Conservation (phyloP, 371 early-diverging fungal species). For the Nosema granulosis region DNA sequence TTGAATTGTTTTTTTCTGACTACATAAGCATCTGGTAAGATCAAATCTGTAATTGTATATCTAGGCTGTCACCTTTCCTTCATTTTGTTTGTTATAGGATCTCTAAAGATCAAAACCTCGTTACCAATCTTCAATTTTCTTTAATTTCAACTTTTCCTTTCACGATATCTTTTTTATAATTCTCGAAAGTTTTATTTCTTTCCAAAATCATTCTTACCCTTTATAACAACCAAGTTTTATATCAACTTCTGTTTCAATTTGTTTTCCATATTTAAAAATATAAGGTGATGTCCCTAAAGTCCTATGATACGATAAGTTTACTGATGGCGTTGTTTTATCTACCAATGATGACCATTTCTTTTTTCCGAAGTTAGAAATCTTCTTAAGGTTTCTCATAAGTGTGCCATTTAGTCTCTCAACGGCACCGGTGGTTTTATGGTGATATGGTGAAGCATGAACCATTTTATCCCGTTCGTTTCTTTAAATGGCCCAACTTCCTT, state of each 20-base stretch:
- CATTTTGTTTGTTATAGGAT: background rate
- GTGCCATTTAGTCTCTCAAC: no score
- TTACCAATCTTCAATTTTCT: background rate
- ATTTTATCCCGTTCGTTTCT: no score
- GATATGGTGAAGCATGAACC: no score
- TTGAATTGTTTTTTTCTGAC: background rate
- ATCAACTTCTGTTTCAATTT: background rate
- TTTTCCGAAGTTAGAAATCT: no score
- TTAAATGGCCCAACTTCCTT: no score
- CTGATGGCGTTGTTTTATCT: no score
- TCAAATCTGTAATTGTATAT: background rate
- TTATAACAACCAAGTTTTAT: background rate
- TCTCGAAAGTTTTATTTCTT: slow-evolving; percentile 8
- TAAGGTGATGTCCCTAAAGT: slow-evolving; percentile 34
- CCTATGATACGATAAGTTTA: no score
- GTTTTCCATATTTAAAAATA: background rate
- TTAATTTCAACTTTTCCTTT: background rate
- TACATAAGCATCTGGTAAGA: background rate
- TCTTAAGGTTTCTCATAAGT: no score
- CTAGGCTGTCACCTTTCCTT: background rate
- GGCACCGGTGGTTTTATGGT: no score
- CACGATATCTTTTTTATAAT: background rate
- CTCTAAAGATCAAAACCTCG: slow-evolving; percentile 10
- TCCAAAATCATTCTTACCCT: background rate
- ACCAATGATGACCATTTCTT: no score